A percentile compares a stretch with the other conserved stretches of the same genome.
Conservation (phyloP, 2,329 filamentous ascomycete genomes). For the Escovopsis sp. region DNA sequence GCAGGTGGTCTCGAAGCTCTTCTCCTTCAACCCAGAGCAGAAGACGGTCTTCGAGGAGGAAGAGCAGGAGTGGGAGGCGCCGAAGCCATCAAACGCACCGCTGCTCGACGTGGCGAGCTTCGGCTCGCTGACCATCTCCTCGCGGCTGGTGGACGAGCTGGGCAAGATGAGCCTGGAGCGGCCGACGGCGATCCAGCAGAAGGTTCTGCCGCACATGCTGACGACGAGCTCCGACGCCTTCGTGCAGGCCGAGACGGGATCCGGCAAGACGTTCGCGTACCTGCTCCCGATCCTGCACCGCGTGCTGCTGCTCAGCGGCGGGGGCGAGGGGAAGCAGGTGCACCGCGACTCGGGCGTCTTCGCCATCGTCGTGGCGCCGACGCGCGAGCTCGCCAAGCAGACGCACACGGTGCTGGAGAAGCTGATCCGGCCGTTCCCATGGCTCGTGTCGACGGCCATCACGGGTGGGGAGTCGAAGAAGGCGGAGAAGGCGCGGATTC, state of each 20-base stretch:
- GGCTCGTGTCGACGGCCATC: constrained; percentile 82
- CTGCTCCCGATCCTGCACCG: constrained; percentile 82
- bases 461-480: constrained; percentile 55
- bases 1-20: constrained; percentile 77
- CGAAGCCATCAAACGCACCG: constrained; percentile 80
- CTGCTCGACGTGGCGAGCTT: constrained; percentile 77
- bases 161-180: constrained; percentile 78
- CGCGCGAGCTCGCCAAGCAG: constrained; percentile 86
- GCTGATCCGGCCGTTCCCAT: constrained; percentile 75
- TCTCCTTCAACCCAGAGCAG: constrained; percentile 72
- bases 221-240: constrained; percentile 80
- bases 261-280: constrained; percentile 95
- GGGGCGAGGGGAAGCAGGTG: constrained; percentile 39
- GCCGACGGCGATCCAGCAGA: constrained; percentile 88
- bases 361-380: constrained; percentile 85
- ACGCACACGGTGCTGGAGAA: constrained; percentile 77
- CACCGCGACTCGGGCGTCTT: constrained; percentile 81
- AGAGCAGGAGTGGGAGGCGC: constrained; percentile 35
- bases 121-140: constrained; percentile 67
- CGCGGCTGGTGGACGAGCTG: constrained; percentile 66
- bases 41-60: constrained; percentile 42
- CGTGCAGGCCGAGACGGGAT: constrained; percentile 91
- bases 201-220: constrained; percentile 66
- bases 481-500: constrained; percentile 78
- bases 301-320: constrained; percentile 59